These are phyloP conservation scores for Serendipita vermifera DNA, from an alignment of 768 basidiomycete species.

Conservation along the genomic window DNA sequence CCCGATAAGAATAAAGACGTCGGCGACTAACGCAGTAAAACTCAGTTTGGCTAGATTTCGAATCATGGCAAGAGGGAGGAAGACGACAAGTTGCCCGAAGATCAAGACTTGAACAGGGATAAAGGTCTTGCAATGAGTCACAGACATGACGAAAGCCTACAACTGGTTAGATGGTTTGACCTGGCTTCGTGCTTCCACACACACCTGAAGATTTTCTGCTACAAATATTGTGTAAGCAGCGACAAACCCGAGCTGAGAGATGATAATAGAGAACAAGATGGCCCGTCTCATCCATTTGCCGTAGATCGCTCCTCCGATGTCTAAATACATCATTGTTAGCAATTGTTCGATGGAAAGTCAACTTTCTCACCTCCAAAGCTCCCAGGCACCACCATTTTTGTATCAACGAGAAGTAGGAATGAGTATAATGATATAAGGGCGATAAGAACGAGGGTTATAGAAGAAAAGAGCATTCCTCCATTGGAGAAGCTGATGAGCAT, in stretches of 20 bases:
- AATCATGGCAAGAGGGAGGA: conserved; percentile 79
- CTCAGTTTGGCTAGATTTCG: conserved; percentile 92
- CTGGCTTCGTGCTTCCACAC: not conserved
- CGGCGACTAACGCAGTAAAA: conserved; percentile 81
- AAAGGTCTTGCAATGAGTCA: conserved; percentile 57
- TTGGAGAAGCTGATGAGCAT: conserved; percentile 73
- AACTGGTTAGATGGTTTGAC: conserved; percentile 15
- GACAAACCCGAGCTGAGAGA: conserved; percentile 86
- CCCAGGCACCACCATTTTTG: conserved; percentile 79
- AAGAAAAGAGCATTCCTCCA: conserved; percentile 85
- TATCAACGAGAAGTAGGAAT: conserved; percentile 78
- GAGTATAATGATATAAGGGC: conserved; percentile 83
- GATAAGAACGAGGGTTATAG: conserved; percentile 61
- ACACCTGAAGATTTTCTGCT: conserved; percentile 66
- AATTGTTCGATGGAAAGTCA: conserved; percentile 4
- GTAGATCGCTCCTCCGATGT: conserved; percentile 86
- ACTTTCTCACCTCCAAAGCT: conserved; percentile 80
- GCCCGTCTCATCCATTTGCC: conserved; percentile 86
- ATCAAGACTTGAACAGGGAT: conserved; percentile 70
- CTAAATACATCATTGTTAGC: no score
- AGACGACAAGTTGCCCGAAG: conserved; percentile 66
- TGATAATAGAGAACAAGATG: conserved; percentile 73
- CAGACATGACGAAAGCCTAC: conserved; percentile 72
- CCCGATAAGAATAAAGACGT: conserved; percentile 88
- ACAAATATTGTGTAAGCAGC: conserved; percentile 93